Evolutionary conservation across 2,329 filamentous ascomycete genomes (phyloP), one percentile per base, ranked within the genome.

Genomic region (Diaporthe nobilis): DNA sequence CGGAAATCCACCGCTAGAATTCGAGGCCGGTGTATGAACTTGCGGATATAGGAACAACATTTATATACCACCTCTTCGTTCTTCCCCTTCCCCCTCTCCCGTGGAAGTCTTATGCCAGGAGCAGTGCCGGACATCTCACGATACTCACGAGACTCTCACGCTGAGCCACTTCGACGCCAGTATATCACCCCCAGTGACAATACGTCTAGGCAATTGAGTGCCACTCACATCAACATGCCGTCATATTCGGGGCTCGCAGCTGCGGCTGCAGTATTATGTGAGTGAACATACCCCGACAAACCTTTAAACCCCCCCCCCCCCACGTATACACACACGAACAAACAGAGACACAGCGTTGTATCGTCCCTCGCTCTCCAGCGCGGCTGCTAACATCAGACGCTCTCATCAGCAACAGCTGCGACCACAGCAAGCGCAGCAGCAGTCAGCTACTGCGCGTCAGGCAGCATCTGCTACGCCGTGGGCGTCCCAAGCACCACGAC

Each of bases 401-500:
- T 53, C 49, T 51, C 22, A 22, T 25, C 44, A 71, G 42, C 31
- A 57, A 44, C 63, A 73, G 76, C 63, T 10, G 82, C 82, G 63
- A 79, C 79, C 37, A 80, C 82, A 31, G 78, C 81, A 4, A 80
- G 82, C 5, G 82, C 82, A 31, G 79, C 76, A 6, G 78, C 82
- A 9, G 72, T 82, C n/a, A 78, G 81, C 20, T 83, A 83, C 78
- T 91, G 89, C 78, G 85, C 88, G 57, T 80, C 80, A 3, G 78
- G 80, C 70, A 78, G 83, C n/a, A 81, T 91, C 55, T 92, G 90
- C 82, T 92, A 87, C 82, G 84, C 85, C 76, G 86, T 92, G 78
- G 91, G 85, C 57, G 87, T 92, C 3, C 91, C 92, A 0, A 79
- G 85, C 61, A 80, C 84, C 2, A 88, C 90, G 1, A 86, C 86